Conservation (phyloP, 225 moss, liverwort and hornwort species). For the Antitrichia curtipendula region DNA sequence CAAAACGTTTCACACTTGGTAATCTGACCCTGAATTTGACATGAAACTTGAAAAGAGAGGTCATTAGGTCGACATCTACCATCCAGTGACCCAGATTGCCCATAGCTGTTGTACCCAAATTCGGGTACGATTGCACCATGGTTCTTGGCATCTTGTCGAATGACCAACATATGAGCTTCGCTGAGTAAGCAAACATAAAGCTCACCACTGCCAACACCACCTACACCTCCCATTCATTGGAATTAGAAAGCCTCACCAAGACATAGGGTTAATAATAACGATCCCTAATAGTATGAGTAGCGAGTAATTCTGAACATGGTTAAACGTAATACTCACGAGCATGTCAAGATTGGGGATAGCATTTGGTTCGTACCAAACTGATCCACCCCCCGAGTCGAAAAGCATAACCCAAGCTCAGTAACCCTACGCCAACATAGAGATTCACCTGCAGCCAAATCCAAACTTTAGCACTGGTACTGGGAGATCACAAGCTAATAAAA, state of each 20-base stretch:
- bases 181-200: constrained; percentile 55
- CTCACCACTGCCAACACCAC: constrained; percentile 50
- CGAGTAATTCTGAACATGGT: not conserved
- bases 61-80: constrained; percentile 15
- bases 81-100: constrained; percentile 65
- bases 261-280: not conserved
- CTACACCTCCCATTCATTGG: constrained; percentile 11
- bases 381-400: constrained; percentile 85
- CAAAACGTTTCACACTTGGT: not conserved
- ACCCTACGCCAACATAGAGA: constrained; percentile 78
- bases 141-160: constrained; percentile 60
- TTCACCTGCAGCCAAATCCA: constrained; percentile 57
- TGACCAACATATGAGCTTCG: constrained; percentile 79
- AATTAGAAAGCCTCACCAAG: not conserved
- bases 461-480: not conserved
- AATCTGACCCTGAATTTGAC: not conserved
- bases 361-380: constrained; percentile 42
- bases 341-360: not conserved
- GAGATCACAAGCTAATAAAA: not conserved
- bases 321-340: not conserved
- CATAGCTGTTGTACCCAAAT: constrained; percentile 61
- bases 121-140: constrained; percentile 73
- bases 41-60: not conserved
- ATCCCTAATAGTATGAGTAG: not conserved
- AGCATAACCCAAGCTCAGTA: constrained; percentile 85